phyloP scores from a whole-genome alignment of 495 filamentous ascomycete species.

The Penicillium desertorum region DNA sequence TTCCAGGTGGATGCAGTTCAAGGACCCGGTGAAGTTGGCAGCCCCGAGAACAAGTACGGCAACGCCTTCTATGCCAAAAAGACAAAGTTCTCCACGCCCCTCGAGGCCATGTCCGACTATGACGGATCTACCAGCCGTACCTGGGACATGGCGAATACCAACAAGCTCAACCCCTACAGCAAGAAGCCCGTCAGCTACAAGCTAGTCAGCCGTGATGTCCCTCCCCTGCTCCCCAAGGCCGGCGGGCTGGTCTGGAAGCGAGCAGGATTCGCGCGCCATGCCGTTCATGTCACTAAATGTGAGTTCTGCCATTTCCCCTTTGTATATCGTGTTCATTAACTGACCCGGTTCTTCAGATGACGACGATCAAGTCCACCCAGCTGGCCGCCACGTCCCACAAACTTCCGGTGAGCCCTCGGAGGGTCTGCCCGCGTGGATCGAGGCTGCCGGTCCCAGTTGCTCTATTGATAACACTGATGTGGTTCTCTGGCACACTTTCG shows the following conservation, averaged over 20 bases:
- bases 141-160: conserved; percentile 89
- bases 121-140: conserved; percentile 75
- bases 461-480: conserved; percentile 82
- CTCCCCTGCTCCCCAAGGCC: conserved; percentile 76
- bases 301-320: conserved; percentile 33
- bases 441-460: conserved; percentile 59
- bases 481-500: conserved; percentile 97
- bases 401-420: conserved; percentile 80
- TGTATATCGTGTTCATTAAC: background rate
- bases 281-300: conserved; percentile 93
- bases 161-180: conserved; percentile 80
- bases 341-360: conserved; percentile 51
- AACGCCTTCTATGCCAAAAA: conserved; percentile 94
- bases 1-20: conserved; percentile 75
- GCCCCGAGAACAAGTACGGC: conserved; percentile 81
- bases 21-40: conserved; percentile 69
- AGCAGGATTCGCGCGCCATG: conserved; percentile 85
- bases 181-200: conserved; percentile 89
- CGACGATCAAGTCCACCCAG: conserved; percentile 87
- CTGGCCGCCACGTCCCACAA: conserved; percentile 91
- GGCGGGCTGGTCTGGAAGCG: conserved; percentile 90
- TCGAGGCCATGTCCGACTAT: conserved; percentile 77
- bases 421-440: conserved; percentile 82
- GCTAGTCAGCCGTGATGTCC: conserved; percentile 82
- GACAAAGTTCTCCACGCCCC: conserved; percentile 73